Conservation (phyloP, 1,284 basidiomycete genomes). For the Porogramme epimiltina region DNA sequence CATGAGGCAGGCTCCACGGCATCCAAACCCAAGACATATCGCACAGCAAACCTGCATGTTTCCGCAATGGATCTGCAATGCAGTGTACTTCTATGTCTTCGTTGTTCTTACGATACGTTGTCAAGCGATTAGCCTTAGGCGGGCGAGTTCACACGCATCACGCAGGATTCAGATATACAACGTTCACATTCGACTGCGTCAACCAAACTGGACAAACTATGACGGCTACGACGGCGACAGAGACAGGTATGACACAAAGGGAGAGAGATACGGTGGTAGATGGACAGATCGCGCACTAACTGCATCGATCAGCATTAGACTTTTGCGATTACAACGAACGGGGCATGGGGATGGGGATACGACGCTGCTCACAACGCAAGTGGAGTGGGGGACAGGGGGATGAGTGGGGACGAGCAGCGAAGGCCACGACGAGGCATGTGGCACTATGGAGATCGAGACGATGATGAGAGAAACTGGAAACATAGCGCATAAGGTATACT, state of each 20-base stretch:
- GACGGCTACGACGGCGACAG: neutral
- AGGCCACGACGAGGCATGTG: slow-evolving; percentile 34
- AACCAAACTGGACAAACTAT: neutral
- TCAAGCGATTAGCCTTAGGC: too few species aligned
- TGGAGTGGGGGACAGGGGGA: slow-evolving; percentile 37
- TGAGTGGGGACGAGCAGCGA: slow-evolving; percentile 42
- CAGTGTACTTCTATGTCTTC: too few species aligned
- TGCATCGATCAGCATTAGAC: slow-evolving; percentile 20
- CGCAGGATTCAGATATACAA: neutral
- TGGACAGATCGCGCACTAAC: slow-evolving; percentile 14
- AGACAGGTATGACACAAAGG: neutral
- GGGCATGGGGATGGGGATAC: slow-evolving; percentile 39
- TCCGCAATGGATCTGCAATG: too few species aligned
- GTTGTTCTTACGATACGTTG: too few species aligned
- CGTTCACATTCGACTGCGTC: slow-evolving; percentile 1
- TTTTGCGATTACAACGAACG: slow-evolving; percentile 13
- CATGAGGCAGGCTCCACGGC: too few species aligned
- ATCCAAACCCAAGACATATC: too few species aligned
- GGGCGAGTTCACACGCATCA: too few species aligned
- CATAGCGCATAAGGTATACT: slow-evolving; percentile 29
- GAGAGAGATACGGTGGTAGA: slow-evolving; percentile 1
- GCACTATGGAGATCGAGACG: slow-evolving; percentile 14
- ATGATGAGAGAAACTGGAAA: slow-evolving; percentile 21
- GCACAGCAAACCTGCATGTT: too few species aligned
- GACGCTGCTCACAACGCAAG: slow-evolving; percentile 51